A percentile compares a stretch with the other conserved stretches of the same genome.
Evolutionary conservation across 2,329 filamentous ascomycete species (phyloP).

Genomic region (Pseudofabraea citricarpa): DNA sequence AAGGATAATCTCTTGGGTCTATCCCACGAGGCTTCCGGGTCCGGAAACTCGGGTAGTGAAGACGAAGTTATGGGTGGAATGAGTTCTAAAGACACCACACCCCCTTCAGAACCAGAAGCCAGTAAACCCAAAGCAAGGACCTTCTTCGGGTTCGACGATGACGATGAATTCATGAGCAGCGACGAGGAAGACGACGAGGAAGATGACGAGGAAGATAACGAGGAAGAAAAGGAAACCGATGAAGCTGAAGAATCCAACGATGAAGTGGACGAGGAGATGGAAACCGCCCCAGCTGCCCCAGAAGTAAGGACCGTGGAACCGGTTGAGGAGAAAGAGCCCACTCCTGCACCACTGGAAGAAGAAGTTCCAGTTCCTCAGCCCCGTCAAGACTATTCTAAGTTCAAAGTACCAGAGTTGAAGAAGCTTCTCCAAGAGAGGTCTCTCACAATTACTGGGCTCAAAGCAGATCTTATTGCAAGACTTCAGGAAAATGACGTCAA

Average conservation of each 20-base stretch:
- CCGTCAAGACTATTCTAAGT: slow-evolving; percentile 25
- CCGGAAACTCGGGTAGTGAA: slow-evolving; percentile 22
- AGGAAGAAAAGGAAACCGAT: slow-evolving; percentile 12
- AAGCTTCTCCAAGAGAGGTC: background rate
- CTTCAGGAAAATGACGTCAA: background rate
- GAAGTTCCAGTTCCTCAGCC: slow-evolving; percentile 9
- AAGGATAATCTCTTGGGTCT: slow-evolving; percentile 52
- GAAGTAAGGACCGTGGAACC: background rate
- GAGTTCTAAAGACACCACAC: slow-evolving; percentile 39
- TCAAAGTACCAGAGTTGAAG: slow-evolving; percentile 32
- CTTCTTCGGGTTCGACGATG: slow-evolving; percentile 76
- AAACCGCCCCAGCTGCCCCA: slow-evolving; percentile 8
- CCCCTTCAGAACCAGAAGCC: slow-evolving; percentile 36
- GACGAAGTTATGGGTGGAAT: slow-evolving; percentile 25
- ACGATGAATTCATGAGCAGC: slow-evolving; percentile 69
- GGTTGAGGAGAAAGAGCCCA: slow-evolving; percentile 15
- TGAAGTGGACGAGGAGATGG: slow-evolving; percentile 15
- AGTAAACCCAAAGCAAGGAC: slow-evolving; percentile 31
- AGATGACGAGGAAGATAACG: slow-evolving; percentile 9
- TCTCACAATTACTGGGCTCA: background rate
- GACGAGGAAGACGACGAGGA: slow-evolving; percentile 47
- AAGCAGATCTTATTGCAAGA: background rate
- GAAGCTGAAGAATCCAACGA: slow-evolving; percentile 19
- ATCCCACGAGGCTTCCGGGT: slow-evolving; percentile 31
- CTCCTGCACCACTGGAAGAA: slow-evolving; percentile 10